These are phyloP conservation scores for Candida silvicultrix DNA, from an alignment of 805 yeast species.

Conservation along the genomic window DNA sequence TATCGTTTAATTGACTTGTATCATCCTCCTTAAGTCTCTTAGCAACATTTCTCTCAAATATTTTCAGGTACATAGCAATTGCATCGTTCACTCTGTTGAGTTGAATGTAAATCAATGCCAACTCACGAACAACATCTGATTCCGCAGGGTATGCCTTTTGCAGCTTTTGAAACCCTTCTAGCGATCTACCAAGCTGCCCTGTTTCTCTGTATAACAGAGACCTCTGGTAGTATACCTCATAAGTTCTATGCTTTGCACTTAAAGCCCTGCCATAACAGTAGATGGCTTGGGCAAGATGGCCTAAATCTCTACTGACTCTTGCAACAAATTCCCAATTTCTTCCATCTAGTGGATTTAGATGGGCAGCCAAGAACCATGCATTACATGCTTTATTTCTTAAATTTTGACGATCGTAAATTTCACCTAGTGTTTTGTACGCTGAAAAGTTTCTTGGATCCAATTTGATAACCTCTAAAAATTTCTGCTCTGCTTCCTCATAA, in stretches of 20 bases:
- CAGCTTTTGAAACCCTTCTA: conserved; percentile 63
- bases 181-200: conserved; percentile 63
- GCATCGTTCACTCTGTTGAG: conserved; percentile 64
- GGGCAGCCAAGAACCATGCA: conserved; percentile 80
- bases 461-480: conserved; percentile 65
- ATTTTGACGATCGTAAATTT: conserved; percentile 66
- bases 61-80: conserved; percentile 57
- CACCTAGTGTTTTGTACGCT: conserved; percentile 87
- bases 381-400: conserved; percentile 66
- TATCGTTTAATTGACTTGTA: conserved; percentile 24
- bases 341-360: conserved; percentile 66
- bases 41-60: conserved; percentile 53
- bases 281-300: conserved; percentile 69
- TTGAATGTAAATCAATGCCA: conserved; percentile 46
- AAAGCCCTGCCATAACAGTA: conserved; percentile 71
- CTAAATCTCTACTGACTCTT: conserved; percentile 54
- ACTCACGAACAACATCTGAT: conserved; percentile 50
- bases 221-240: conserved; percentile 54
- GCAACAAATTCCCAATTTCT: conserved; percentile 78
- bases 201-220: conserved; percentile 62
- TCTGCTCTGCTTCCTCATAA: conserved; percentile 48
- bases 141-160: conserved; percentile 53
- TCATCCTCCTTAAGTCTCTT: conserved; percentile 26
- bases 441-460: conserved; percentile 71
- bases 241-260: conserved; percentile 37